These are phyloP conservation scores for Moesziomyces parantarcticus DNA, from an alignment of 1,284 basidiomycete species.

Conservation along the genomic window DNA sequence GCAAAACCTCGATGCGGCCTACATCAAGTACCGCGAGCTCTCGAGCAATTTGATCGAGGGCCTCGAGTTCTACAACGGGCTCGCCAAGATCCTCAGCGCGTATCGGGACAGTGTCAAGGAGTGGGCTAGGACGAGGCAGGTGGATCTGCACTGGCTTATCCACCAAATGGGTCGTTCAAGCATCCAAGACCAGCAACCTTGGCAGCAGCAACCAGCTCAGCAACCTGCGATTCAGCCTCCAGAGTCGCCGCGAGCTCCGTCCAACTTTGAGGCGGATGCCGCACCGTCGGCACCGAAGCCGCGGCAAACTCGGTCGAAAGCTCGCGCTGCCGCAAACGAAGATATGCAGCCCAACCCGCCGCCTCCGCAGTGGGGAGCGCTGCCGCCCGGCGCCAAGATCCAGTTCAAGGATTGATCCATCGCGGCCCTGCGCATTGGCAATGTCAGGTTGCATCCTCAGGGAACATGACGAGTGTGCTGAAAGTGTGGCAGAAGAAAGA, in stretches of 20 bases:
- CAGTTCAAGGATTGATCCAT: constrained; percentile 47
- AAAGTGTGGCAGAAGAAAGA: neutral
- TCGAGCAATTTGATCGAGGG: constrained; percentile 87
- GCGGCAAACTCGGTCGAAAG: no score
- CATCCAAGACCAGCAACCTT: constrained; percentile 15
- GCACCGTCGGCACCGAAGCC: neutral
- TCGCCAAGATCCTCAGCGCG: constrained; percentile 50
- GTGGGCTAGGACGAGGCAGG: constrained; percentile 50
- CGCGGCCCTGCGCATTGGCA: no score
- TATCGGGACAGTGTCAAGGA: constrained; percentile 46
- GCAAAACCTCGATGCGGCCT: constrained; percentile 87
- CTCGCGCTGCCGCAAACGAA: neutral
- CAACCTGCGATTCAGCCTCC: neutral
- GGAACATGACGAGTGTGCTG: neutral
- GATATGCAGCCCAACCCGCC: constrained; percentile 13
- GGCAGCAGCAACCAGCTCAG: constrained; percentile 4
- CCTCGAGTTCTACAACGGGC: constrained; percentile 71
- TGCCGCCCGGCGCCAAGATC: constrained; percentile 56
- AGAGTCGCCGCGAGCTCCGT: no score
- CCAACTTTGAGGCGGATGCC: neutral
- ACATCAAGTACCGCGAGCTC: constrained; percentile 89
- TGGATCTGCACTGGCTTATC: constrained; percentile 40
- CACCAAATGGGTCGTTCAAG: constrained; percentile 21
- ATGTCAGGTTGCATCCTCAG: no score
- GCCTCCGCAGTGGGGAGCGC: constrained; percentile 54